phyloP scores from a whole-genome alignment of 2,329 filamentous ascomycete genomes.

The Sporothrix euskadiensis region DNA sequence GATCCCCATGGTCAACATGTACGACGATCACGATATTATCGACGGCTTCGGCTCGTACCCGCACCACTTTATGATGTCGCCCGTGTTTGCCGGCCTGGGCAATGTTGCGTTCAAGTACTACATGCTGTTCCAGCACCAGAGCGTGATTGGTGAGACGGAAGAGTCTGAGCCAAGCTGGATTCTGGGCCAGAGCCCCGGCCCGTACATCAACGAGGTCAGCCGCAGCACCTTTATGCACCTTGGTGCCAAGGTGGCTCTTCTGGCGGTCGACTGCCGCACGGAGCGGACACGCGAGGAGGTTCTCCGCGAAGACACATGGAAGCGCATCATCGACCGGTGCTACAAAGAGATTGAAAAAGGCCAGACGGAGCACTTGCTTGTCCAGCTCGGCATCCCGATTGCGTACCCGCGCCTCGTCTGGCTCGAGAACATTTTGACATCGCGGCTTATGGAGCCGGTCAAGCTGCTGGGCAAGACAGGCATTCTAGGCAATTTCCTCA shows the following conservation, averaged over 20 bases:
- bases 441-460: conserved; percentile 79
- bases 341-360: conserved; percentile 80
- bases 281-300: conserved; percentile 85
- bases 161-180: conserved; percentile 88
- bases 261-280: conserved; percentile 88
- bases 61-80: conserved; percentile 84
- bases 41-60: conserved; percentile 93
- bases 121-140: conserved; percentile 97
- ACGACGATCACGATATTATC: conserved; percentile 91
- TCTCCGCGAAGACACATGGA: conserved; percentile 76
- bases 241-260: conserved; percentile 74
- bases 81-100: conserved; percentile 86
- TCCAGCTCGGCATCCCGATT: conserved; percentile 79
- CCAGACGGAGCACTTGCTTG: conserved; percentile 84
- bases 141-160: conserved; percentile 75
- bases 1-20: conserved; percentile 98
- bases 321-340: conserved; percentile 81
- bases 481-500: conserved; percentile 75
- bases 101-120: conserved; percentile 98
- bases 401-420: conserved; percentile 77
- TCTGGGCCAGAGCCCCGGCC: conserved; percentile 74
- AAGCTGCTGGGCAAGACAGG: conserved; percentile 85
- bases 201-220: conserved; percentile 85
- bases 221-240: conserved; percentile 83
- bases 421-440: conserved; percentile 76